phyloP scores from a whole-genome alignment of 2,329 filamentous ascomycete species.

The Botrytis tulipae region DNA sequence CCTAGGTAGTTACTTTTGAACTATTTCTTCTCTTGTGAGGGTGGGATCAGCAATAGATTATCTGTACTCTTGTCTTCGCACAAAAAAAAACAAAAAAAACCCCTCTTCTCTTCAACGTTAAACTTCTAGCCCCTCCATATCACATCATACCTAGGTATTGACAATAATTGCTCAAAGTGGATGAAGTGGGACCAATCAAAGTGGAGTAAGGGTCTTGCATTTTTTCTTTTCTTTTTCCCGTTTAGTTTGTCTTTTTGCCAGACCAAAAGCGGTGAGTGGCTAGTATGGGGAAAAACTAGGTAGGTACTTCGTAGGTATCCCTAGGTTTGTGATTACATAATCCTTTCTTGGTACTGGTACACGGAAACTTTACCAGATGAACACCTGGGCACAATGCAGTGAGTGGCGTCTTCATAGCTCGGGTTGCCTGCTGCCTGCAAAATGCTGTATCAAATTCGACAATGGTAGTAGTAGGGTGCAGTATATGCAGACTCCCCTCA shows the following conservation, averaged over 20 bases:
- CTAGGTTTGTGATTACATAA: background rate
- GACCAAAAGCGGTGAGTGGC: background rate
- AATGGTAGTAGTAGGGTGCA: background rate
- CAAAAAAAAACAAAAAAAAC: background rate
- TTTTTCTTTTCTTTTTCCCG: background rate
- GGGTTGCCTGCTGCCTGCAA: too few relatives aligned
- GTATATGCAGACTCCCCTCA: background rate
- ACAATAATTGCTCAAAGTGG: slow-evolving; percentile 3
- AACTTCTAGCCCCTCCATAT: slow-evolving; percentile 11
- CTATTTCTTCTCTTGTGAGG: background rate
- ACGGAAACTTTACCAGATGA: too few relatives aligned
- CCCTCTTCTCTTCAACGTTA: slow-evolving; percentile 2
- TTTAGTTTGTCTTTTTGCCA: background rate
- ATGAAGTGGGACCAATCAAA: slow-evolving; percentile 2
- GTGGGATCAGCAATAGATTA: background rate
- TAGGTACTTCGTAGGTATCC: too few relatives aligned
- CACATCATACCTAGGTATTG: background rate
- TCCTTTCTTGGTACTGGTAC: background rate
- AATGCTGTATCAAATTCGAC: background rate
- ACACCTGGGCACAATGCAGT: background rate
- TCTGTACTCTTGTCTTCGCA: background rate
- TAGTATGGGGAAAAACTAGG: background rate
- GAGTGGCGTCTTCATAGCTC: background rate
- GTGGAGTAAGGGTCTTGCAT: background rate
- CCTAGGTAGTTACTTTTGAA: background rate